Conservation (phyloP, 768 basidiomycete genomes). For the Termitomyces sp. region DNA sequence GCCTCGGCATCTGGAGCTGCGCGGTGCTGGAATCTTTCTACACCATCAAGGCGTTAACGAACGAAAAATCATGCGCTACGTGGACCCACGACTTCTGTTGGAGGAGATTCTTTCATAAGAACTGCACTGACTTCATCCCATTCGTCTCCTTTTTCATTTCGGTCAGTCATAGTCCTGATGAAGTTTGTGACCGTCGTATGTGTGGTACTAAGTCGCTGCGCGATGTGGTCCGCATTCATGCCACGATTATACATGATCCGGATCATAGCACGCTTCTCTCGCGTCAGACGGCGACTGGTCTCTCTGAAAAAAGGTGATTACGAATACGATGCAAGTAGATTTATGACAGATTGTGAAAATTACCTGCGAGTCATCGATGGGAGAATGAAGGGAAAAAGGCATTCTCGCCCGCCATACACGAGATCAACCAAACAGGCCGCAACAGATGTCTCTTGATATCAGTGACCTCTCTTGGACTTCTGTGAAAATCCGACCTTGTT, state of each 20-base stretch:
- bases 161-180: not conserved
- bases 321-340: not conserved
- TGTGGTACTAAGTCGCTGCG: not conserved
- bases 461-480: not conserved
- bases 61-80: not conserved
- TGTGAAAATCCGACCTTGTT: not conserved
- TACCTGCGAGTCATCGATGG: not conserved
- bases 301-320: not conserved
- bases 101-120: not conserved
- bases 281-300: not conserved
- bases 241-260: slow-evolving; percentile 3
- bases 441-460: slow-evolving; percentile 1
- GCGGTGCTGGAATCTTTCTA: not conserved
- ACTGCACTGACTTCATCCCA: not conserved
- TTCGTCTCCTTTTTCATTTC: not conserved
- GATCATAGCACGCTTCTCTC: slow-evolving; percentile 1
- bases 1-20: not conserved
- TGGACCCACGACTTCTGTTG: not conserved
- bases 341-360: too few species aligned
- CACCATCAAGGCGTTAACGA: not conserved
- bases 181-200: not conserved
- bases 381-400: not conserved
- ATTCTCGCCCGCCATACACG: not conserved
- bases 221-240: not conserved
- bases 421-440: not conserved